Conservation (phyloP, 208 protist species). For the Leishmania braziliensis region DNA sequence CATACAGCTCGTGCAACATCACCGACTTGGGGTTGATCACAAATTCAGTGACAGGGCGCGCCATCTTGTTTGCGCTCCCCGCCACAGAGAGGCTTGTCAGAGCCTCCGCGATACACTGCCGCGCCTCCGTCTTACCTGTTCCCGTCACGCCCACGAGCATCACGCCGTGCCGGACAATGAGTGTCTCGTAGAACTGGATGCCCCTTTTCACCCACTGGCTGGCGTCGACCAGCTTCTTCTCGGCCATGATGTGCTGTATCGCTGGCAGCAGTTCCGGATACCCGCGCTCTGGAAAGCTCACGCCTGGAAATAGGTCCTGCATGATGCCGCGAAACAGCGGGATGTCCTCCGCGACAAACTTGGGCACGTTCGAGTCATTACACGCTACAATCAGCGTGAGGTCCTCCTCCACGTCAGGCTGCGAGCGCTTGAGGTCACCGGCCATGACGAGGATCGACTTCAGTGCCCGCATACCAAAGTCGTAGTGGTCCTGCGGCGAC, state of each 20-base stretch:
- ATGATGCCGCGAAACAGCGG: conserved; percentile 98
- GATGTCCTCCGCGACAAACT: conserved; percentile 98
- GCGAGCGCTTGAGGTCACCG: conserved; percentile 96
- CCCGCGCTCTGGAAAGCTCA: conserved; percentile 93
- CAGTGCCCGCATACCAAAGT: conserved; percentile 98
- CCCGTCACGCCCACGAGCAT: conserved; percentile 99
- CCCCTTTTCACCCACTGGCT: conserved; percentile 94
- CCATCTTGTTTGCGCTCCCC: conserved; percentile 72
- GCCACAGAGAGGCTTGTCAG: conserved; percentile 70
- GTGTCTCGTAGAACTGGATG: conserved; percentile 98
- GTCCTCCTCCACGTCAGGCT: conserved; percentile 97
- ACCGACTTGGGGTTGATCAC: conserved; percentile 98
- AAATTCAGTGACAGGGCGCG: conserved; percentile 89
- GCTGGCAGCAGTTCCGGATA: conserved; percentile 92
- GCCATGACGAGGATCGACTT: conserved; percentile 99
- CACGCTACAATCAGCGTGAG: conserved; percentile 97
- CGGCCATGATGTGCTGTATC: conserved; percentile 80
- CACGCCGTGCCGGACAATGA: conserved; percentile 98
- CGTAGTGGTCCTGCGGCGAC: conserved; percentile 97
- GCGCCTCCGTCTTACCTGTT: conserved; percentile 94
- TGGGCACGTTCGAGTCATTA: conserved; percentile 98
- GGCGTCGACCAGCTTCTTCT: conserved; percentile 75
- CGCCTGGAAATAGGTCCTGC: conserved; percentile 98
- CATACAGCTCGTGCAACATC: conserved; percentile 98
- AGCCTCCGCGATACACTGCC: conserved; percentile 78